Conservation (phyloP, 192 early-diverging fungal species). For the Coemansia sp. region DNA sequence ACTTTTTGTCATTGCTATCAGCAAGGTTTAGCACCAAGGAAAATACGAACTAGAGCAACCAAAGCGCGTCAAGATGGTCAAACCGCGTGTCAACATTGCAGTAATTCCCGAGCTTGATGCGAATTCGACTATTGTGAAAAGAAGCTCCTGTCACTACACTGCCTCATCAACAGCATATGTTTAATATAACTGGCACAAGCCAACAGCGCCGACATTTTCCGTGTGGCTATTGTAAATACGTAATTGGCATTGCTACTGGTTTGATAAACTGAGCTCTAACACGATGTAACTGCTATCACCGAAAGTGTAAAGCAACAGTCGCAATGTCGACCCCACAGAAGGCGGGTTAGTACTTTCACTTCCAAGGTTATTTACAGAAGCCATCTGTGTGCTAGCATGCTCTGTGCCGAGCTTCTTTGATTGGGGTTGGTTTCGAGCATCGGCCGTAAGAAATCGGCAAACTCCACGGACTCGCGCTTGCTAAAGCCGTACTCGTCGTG, state of each 20-base stretch:
- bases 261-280: neutral
- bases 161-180: too few relatives aligned
- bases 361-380: conserved; percentile 22
- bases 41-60: neutral
- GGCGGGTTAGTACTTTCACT: neutral
- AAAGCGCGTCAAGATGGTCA: neutral
- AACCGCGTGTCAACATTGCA: neutral
- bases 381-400: conserved; percentile 66
- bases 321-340: too few relatives aligned
- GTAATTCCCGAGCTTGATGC: neutral
- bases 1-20: neutral
- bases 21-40: neutral
- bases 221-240: too few relatives aligned
- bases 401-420: conserved; percentile 59
- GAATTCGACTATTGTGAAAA: neutral
- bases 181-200: neutral
- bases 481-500: conserved; percentile 86
- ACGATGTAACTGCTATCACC: too few relatives aligned
- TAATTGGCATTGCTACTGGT: neutral
- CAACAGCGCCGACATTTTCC: too few relatives aligned
- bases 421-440: conserved; percentile 73
- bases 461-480: conserved; percentile 67
- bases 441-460: conserved; percentile 81
- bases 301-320: too few relatives aligned
- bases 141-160: neutral